Evolutionary conservation across 495 filamentous ascomycete genomes (phyloP).

Genomic region (Choiromyces venosus): DNA sequence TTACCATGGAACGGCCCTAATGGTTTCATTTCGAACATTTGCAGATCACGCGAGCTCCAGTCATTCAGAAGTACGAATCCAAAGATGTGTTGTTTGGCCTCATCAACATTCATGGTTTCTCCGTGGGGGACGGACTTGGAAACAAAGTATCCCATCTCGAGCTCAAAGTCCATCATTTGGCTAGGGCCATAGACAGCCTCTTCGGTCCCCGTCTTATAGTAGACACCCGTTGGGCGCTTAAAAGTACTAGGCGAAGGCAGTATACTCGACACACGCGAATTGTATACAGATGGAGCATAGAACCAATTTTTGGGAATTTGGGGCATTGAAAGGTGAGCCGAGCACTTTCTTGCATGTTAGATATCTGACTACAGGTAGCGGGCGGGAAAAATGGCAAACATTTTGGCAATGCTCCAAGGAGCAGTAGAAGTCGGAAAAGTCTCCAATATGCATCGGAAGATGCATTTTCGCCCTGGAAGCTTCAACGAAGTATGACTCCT

Average conservation of each 20-base stretch:
- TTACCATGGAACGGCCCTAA: slow-evolving; percentile 81
- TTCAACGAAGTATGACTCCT: slow-evolving; percentile 48
- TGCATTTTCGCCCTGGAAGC: slow-evolving; percentile 55
- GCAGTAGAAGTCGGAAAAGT: slow-evolving; percentile 96
- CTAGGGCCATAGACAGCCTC: slow-evolving; percentile 58
- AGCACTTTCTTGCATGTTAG: slow-evolving; percentile 29
- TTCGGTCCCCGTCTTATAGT: slow-evolving; percentile 48
- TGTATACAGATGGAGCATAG: slow-evolving; percentile 80
- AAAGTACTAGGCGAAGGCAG: slow-evolving; percentile 71
- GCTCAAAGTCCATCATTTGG: slow-evolving; percentile 70
- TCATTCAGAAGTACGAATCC: slow-evolving; percentile 85
- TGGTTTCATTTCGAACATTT: slow-evolving; percentile 79
- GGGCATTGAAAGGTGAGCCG: slow-evolving; percentile 69
- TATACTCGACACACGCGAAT: slow-evolving; percentile 70
- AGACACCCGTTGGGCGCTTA: slow-evolving; percentile 67
- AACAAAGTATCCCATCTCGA: slow-evolving; percentile 79
- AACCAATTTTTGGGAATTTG: slow-evolving; percentile 75
- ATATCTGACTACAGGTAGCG: background rate
- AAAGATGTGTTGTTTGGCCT: slow-evolving; percentile 73
- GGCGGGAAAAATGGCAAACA: slow-evolving; percentile 14
- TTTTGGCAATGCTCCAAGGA: slow-evolving; percentile 79
- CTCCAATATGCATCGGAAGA: slow-evolving; percentile 77
- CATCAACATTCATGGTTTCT: slow-evolving; percentile 55
- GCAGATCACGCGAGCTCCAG: slow-evolving; percentile 77
- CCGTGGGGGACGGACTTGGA: slow-evolving; percentile 60